Percentiles rank a stretch among this genome's conserved stretches.
These are phyloP conservation scores for Zopfia rhizophila DNA, from an alignment of 2,329 filamentous ascomycete genomes.

Conservation along the genomic window DNA sequence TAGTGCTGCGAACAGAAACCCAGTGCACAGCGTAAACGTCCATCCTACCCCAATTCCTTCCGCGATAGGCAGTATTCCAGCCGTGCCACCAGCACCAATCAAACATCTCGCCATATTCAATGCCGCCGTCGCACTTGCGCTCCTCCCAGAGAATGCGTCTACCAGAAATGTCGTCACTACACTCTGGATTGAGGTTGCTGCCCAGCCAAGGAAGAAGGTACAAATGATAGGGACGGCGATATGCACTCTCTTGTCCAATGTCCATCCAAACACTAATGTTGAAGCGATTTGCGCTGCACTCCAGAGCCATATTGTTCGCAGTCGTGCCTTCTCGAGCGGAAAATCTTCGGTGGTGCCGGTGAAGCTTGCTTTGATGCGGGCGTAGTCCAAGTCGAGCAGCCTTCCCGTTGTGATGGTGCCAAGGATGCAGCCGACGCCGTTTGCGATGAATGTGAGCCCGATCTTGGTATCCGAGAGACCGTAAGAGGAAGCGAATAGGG, in stretches of 20 bases:
- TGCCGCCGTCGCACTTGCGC: constrained; percentile 64
- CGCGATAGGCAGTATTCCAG: constrained; percentile 62
- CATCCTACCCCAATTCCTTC: constrained; percentile 58
- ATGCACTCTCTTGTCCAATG: constrained; percentile 56
- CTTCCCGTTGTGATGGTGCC: constrained; percentile 64
- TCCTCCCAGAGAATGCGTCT: constrained; percentile 62
- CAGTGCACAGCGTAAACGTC: too few relatives aligned
- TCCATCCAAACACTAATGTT: constrained; percentile 68
- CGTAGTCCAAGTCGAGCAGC: constrained; percentile 64
- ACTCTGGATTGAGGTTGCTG: constrained; percentile 61
- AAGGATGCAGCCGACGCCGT: constrained; percentile 65
- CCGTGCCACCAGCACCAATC: constrained; percentile 63
- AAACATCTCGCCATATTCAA: constrained; percentile 65
- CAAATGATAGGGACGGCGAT: constrained; percentile 63
- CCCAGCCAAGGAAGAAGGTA: constrained; percentile 65
- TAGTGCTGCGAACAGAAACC: too few relatives aligned
- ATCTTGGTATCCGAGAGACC: constrained; percentile 37
- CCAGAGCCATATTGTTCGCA: constrained; percentile 61
- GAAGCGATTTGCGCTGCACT: constrained; percentile 54
- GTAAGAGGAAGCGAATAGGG: constrained; percentile 36
- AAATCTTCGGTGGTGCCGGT: too few relatives aligned
- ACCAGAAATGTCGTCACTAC: constrained; percentile 64
- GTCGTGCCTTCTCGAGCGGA: constrained; percentile 63
- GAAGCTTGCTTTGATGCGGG: constrained; percentile 40
- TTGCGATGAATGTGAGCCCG: constrained; percentile 62